Conservation (phyloP, 495 filamentous ascomycete species). For the Penicillium dipodomyicola region DNA sequence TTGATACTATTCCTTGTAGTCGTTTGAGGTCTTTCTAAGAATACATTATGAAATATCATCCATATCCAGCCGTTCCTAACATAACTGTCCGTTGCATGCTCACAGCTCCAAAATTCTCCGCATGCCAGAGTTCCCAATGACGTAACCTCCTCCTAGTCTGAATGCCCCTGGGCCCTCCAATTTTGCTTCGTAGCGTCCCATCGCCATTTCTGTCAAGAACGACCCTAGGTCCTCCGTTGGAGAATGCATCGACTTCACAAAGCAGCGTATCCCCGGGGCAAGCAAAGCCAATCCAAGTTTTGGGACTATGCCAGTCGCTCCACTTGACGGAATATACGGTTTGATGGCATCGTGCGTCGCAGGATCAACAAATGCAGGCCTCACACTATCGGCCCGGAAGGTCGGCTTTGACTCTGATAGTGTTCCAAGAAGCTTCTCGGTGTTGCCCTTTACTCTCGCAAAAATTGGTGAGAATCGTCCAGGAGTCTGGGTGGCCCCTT, state of each 20-base stretch:
- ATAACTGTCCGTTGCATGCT: not conserved
- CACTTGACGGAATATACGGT: slow-evolving; percentile 33
- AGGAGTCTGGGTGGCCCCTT: slow-evolving; percentile 47
- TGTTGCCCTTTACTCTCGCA: slow-evolving; percentile 60
- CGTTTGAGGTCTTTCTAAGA: not conserved
- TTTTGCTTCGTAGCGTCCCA: slow-evolving; percentile 49
- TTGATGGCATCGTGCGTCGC: slow-evolving; percentile 47
- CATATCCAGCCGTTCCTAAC: not conserved
- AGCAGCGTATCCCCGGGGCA: slow-evolving; percentile 9
- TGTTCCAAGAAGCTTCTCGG: slow-evolving; percentile 52
- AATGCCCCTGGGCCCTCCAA: slow-evolving; percentile 44
- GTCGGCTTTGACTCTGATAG: slow-evolving; percentile 44
- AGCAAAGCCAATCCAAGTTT: slow-evolving; percentile 4
- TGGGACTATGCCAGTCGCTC: not conserved
- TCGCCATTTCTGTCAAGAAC: slow-evolving; percentile 57
- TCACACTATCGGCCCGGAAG: slow-evolving; percentile 49
- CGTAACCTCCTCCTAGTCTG: slow-evolving; percentile 14
- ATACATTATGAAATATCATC: not conserved
- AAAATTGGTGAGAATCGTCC: slow-evolving; percentile 54
- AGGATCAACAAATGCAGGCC: slow-evolving; percentile 54
- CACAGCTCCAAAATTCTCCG: slow-evolving; percentile 19
- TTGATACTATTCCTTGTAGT: no score
- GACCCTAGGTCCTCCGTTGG: slow-evolving; percentile 42
- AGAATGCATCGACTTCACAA: slow-evolving; percentile 19
- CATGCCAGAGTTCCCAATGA: slow-evolving; percentile 20